Conservation (phyloP, 192 early-diverging fungal genomes). For the Chytriomyces hyalinus region DNA sequence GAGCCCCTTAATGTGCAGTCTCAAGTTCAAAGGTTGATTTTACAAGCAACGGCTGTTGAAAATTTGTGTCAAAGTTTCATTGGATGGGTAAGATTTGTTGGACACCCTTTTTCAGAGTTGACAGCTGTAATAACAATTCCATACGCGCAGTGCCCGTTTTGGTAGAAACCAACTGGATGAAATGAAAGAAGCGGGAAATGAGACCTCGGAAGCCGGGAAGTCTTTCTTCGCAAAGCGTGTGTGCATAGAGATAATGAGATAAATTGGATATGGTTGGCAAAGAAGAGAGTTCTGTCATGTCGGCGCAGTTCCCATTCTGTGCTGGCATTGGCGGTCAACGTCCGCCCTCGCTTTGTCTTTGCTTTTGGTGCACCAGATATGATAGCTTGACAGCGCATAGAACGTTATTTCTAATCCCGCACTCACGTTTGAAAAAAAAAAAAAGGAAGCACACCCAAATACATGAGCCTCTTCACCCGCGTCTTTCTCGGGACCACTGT, state of each 20-base stretch:
- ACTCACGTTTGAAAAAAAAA: too few species aligned
- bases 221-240: not conserved
- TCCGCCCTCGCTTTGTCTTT: too few species aligned
- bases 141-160: not conserved
- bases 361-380: too few species aligned
- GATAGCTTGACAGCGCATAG: too few species aligned
- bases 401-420: too few species aligned
- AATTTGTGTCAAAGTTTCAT: conserved; percentile 72
- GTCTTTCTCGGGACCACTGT: too few species aligned
- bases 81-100: conserved; percentile 23
- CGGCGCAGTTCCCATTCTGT: too few species aligned
- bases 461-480: too few species aligned
- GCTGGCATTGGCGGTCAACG: too few species aligned
- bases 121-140: not conserved
- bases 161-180: not conserved
- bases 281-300: too few species aligned
- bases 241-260: not conserved
- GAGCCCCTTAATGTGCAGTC: conserved; percentile 70
- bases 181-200: not conserved
- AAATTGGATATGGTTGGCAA: not conserved
- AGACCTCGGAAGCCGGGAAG: not conserved
- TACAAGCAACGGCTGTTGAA: conserved; percentile 79
- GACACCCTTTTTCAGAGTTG: not conserved
- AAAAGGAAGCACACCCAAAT: too few species aligned
- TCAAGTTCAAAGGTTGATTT: conserved; percentile 85